phyloP scores from a whole-genome alignment of 2,329 filamentous ascomycete species.

The Leptographium wingfieldii region DNA sequence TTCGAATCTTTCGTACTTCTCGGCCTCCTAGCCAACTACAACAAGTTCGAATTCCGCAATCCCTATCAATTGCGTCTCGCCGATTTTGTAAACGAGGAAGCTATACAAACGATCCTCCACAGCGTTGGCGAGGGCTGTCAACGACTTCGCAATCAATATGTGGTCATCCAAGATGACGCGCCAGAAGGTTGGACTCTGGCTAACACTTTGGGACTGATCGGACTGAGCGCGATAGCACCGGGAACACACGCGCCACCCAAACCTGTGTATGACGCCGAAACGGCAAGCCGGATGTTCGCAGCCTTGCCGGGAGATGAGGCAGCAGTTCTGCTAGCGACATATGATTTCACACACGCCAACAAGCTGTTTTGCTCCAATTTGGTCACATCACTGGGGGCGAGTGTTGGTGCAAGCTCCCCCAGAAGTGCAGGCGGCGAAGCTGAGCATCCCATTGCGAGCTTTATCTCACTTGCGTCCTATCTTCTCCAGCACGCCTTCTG shows the following conservation, averaged over 20 bases:
- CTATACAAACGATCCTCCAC: constrained; percentile 69
- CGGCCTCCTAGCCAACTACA: constrained; percentile 88
- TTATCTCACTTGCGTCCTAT: constrained; percentile 83
- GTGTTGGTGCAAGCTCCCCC: background rate
- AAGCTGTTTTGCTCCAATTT: constrained; percentile 88
- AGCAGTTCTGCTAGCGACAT: constrained; percentile 69
- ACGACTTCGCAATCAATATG: constrained; percentile 58
- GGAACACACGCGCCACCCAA: constrained; percentile 53
- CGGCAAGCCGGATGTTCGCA: constrained; percentile 69
- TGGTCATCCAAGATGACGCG: constrained; percentile 78
- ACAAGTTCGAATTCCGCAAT: constrained; percentile 98
- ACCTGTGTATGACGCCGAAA: constrained; percentile 58
- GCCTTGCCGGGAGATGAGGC: constrained; percentile 70
- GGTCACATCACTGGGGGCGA: constrained; percentile 42
- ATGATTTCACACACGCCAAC: constrained; percentile 90
- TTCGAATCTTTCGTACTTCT: constrained; percentile 71
- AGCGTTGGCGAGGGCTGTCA: constrained; percentile 64
- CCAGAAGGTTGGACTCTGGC: constrained; percentile 82
- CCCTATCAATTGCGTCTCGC: constrained; percentile 85
- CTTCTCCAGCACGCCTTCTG: constrained; percentile 87
- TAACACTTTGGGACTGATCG: constrained; percentile 71
- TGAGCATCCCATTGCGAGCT: constrained; percentile 66
- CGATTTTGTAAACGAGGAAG: constrained; percentile 86
- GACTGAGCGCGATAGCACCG: constrained; percentile 43
- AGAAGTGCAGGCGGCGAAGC: background rate